phyloP scores from a whole-genome alignment of 306 rosid genomes.

The Styphnolobium japonicum region DNA sequence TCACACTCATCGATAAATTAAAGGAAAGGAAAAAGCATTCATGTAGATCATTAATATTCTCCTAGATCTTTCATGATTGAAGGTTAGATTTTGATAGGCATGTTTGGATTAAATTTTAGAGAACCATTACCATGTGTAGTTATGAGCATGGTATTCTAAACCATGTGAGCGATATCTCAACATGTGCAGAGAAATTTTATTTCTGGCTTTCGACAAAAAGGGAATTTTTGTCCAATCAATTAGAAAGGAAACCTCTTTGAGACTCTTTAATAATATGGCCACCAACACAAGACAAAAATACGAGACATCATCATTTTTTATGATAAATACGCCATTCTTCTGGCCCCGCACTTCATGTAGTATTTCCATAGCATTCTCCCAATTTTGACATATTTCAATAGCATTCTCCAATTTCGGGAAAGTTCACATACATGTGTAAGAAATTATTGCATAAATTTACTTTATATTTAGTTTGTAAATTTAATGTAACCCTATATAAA shows the following conservation, averaged over 20 bases:
- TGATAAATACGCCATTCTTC: not conserved
- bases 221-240: not conserved
- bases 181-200: not conserved
- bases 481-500: not conserved
- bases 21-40: constrained; percentile 26
- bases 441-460: not conserved
- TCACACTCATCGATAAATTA: constrained; percentile 10
- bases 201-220: not conserved
- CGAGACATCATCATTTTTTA: not conserved
- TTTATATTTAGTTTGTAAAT: not conserved
- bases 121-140: not conserved
- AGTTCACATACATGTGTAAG: not conserved
- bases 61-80: constrained; percentile 27
- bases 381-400: not conserved
- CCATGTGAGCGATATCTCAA: not conserved
- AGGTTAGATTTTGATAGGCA: not conserved
- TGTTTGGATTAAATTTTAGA: not conserved
- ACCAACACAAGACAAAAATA: constrained; percentile 4
- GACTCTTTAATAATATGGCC: not conserved
- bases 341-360: not conserved
- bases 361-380: not conserved
- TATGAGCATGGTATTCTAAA: not conserved
- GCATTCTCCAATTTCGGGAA: not conserved
- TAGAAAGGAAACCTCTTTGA: not conserved
- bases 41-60: not conserved